Percentiles rank a stretch among this genome's conserved stretches.
These are phyloP conservation scores for Ceriops decandra DNA, from an alignment of 345 rosid species.

Conservation along the genomic window DNA sequence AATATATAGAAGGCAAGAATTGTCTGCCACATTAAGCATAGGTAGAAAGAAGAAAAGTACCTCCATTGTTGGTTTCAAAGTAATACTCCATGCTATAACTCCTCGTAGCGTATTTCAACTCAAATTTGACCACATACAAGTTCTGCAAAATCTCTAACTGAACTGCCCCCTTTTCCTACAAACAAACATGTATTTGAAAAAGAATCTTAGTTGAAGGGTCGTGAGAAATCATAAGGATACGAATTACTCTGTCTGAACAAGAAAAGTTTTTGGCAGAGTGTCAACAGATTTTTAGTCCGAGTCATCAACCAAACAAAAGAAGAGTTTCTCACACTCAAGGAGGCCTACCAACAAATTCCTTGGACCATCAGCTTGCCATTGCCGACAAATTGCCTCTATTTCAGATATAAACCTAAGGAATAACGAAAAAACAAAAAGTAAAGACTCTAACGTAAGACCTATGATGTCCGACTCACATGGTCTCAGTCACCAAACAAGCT, in stretches of 20 bases:
- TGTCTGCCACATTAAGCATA: not conserved
- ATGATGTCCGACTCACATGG: not conserved
- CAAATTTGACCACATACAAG: conserved; percentile 62
- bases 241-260: not conserved
- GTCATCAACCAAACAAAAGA: conserved; percentile 8
- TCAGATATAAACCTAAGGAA: conserved; percentile 82
- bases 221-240: not conserved
- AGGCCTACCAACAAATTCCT: conserved; percentile 66
- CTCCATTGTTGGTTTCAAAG: conserved; percentile 46
- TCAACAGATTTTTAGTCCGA: too few relatives aligned
- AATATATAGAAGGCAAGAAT: conserved; percentile 18
- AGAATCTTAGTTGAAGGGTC: not conserved
- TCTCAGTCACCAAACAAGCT: not conserved
- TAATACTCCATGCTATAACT: conserved; percentile 86
- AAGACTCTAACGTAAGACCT: not conserved
- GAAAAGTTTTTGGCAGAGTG: too few relatives aligned
- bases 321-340: conserved; percentile 2
- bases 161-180: conserved; percentile 83
- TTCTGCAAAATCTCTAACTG: conserved; percentile 45
- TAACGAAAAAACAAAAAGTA: not conserved
- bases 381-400: conserved; percentile 85
- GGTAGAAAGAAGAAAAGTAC: conserved; percentile 28
- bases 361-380: conserved; percentile 90
- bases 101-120: conserved; percentile 60
- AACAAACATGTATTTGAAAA: conserved; percentile 19